A percentile compares a stretch with the other conserved stretches of the same genome.
These are phyloP conservation scores for Erythrobasidium hasegawianum DNA, from an alignment of 1,284 basidiomycete species.

Conservation along the genomic window DNA sequence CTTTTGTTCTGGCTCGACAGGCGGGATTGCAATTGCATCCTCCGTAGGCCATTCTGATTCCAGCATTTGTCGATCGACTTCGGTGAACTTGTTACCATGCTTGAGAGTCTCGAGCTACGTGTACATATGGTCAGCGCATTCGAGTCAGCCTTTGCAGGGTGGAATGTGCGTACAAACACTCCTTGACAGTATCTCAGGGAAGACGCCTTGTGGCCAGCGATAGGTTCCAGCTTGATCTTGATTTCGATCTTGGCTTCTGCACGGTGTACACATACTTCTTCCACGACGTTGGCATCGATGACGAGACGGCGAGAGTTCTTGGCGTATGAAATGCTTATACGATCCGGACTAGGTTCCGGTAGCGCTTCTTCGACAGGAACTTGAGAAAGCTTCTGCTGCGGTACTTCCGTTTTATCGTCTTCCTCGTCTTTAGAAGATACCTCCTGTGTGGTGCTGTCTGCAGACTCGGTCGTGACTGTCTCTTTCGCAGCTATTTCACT, in stretches of 20 bases:
- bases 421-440: not conserved
- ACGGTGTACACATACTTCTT: conserved; percentile 73
- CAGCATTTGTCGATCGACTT: conserved; percentile 41
- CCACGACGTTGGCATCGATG: conserved; percentile 80
- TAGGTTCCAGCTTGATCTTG: conserved; percentile 56
- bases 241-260: conserved; percentile 82
- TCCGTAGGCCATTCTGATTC: conserved; percentile 37
- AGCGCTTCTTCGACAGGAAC: too few relatives aligned
- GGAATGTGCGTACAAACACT: conserved; percentile 68
- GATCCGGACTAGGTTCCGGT: conserved; percentile 48
- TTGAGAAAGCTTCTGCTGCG: not conserved
- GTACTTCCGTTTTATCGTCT: not conserved
- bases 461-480: not conserved
- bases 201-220: conserved; percentile 49
- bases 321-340: conserved; percentile 87
- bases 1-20: not conserved
- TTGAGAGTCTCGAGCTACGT: conserved; percentile 75
- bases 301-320: conserved; percentile 78
- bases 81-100: conserved; percentile 54
- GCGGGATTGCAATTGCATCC: not conserved
- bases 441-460: not conserved
- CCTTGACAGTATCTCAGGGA: conserved; percentile 57
- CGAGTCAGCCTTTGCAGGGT: not conserved
- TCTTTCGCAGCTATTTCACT: not conserved
- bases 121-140: not conserved